Evolutionary conservation across 768 basidiomycete genomes (phyloP).

Genomic region (Boletus vinaceobasis): DNA sequence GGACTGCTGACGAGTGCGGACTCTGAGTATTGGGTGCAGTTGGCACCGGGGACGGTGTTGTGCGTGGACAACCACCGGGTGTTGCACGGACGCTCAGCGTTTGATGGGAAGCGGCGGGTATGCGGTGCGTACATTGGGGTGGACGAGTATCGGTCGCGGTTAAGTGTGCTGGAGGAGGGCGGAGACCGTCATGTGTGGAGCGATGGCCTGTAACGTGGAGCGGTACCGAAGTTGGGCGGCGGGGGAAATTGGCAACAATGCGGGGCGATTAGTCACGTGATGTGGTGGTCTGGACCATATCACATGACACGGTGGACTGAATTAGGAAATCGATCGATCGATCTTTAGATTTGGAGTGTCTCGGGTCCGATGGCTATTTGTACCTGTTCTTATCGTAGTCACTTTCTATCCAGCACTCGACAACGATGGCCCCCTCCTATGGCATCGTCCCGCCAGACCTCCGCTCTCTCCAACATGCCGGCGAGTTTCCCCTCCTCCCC

Average conservation of each 20-base stretch:
- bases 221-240: slow-evolving; percentile 21
- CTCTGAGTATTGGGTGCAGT: slow-evolving; percentile 88
- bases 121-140: slow-evolving; percentile 93
- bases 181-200: slow-evolving; percentile 59
- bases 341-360: slow-evolving; percentile 19
- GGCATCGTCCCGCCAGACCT: slow-evolving; percentile 22
- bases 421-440: slow-evolving; percentile 18
- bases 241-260: slow-evolving; percentile 23
- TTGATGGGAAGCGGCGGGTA: slow-evolving; percentile 84
- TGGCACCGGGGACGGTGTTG: slow-evolving; percentile 87
- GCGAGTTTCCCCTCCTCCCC: slow-evolving; percentile 35
- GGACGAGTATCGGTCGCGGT: slow-evolving; percentile 85
- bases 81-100: slow-evolving; percentile 90
- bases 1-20: slow-evolving; percentile 69
- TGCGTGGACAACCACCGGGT: slow-evolving; percentile 93
- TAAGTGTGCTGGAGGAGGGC: slow-evolving; percentile 61
- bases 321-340: slow-evolving; percentile 3
- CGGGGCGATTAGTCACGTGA: slow-evolving; percentile 18
- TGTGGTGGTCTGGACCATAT: slow-evolving; percentile 12
- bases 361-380: slow-evolving; percentile 21
- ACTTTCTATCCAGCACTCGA: slow-evolving; percentile 1
- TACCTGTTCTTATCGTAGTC: slow-evolving; percentile 20
- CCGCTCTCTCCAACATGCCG: background rate
- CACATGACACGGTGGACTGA: slow-evolving; percentile 18
- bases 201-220: slow-evolving; percentile 37